Conservation (phyloP, 192 early-diverging fungal species). For the Gaertneriomyces semiglobifer region DNA sequence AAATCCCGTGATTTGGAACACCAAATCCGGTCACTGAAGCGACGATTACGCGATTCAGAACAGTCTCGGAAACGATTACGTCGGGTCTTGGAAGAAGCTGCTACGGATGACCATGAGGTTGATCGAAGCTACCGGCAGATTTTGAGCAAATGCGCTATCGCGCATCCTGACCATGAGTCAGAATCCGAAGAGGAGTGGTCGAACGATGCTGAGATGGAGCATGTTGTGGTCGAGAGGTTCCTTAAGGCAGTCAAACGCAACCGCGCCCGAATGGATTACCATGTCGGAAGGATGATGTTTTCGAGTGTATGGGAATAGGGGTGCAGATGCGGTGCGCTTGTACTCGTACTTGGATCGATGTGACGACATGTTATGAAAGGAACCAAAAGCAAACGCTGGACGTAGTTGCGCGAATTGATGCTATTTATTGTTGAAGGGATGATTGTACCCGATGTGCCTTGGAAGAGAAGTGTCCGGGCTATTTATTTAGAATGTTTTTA, state of each 20-base stretch:
- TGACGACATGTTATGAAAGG: no score
- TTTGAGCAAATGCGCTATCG: neutral
- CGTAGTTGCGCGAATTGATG: no score
- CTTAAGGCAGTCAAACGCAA: constrained; percentile 15
- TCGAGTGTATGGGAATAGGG: no score
- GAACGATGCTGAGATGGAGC: constrained; percentile 3
- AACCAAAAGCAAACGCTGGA: no score
- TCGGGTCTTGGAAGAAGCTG: constrained; percentile 23
- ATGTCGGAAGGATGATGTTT: constrained; percentile 10
- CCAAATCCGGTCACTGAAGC: constrained; percentile 21
- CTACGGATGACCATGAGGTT: constrained; percentile 13
- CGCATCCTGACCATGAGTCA: constrained; percentile 4
- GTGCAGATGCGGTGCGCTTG: no score
- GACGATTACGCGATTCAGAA: constrained; percentile 32
- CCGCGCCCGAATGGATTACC: constrained; percentile 17
- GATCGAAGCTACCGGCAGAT: constrained; percentile 24
- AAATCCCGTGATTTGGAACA: constrained; percentile 7
- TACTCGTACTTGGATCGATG: no score
- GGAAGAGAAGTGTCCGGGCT: no score
- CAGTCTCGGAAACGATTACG: constrained; percentile 28
- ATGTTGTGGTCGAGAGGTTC: constrained; percentile 4
- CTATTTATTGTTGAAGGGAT: no score
- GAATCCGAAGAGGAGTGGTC: neutral
- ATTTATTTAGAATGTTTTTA: no score
- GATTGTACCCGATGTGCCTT: no score